phyloP scores from a whole-genome alignment of 1,284 basidiomycete species.

The Irpex rosettiformis region DNA sequence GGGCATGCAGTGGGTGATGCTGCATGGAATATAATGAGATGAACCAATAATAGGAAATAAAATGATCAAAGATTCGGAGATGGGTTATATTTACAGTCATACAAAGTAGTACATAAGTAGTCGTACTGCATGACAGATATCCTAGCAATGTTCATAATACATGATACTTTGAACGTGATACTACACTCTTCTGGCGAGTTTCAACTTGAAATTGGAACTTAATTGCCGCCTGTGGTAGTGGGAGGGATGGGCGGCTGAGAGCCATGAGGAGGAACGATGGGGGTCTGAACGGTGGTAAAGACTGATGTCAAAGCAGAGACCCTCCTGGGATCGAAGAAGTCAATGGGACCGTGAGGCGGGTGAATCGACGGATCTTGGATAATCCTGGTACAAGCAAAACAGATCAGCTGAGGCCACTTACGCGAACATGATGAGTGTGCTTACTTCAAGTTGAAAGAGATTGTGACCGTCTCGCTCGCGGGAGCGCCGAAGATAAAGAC shows the following conservation, averaged over 20 bases:
- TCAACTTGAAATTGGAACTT: no score
- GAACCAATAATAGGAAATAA: no score
- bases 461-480: slow-evolving; percentile 21
- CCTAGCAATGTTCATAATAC: no score
- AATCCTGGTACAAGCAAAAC: slow-evolving; percentile 14
- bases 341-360: slow-evolving; percentile 15
- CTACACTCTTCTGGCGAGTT: no score
- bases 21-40: no score
- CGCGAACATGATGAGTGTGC: slow-evolving; percentile 5
- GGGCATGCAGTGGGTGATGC: no score
- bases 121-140: no score
- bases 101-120: no score
- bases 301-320: slow-evolving; percentile 22
- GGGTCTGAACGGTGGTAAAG: slow-evolving; percentile 7
- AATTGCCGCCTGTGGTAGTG: not conserved
- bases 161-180: no score
- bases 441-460: slow-evolving; percentile 28
- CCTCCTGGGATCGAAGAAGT: slow-evolving; percentile 23
- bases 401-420: not conserved
- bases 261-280: slow-evolving; percentile 1
- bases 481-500: slow-evolving; percentile 21
- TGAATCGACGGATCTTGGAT: slow-evolving; percentile 19
- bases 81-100: no score
- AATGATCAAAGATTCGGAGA: no score
- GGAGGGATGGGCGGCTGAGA: not conserved